Evolutionary conservation across 1,139 yeast genomes (phyloP).

Genomic region (Zygosaccharomyces sapae): DNA sequence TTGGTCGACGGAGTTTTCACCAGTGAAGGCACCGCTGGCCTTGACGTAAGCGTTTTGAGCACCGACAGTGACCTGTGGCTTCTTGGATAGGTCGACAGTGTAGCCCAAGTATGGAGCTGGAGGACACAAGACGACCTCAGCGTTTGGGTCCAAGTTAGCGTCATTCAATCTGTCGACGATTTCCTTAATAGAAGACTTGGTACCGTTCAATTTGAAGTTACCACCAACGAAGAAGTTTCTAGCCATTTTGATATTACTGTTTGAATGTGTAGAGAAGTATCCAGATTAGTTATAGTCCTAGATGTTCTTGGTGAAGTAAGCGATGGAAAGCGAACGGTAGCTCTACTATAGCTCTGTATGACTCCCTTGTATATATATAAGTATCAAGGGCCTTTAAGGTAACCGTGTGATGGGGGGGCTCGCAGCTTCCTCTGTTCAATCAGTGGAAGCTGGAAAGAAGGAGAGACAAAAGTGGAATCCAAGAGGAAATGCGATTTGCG

Average conservation of each 20-base stretch:
- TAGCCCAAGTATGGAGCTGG: slow-evolving; percentile 88
- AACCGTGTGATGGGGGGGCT: background rate
- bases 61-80: slow-evolving; percentile 68
- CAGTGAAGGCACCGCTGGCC: slow-evolving; percentile 95
- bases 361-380: slow-evolving; percentile 5
- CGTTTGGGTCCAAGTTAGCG: slow-evolving; percentile 65
- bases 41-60: slow-evolving; percentile 89
- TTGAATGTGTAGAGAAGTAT: background rate
- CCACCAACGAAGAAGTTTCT: slow-evolving; percentile 98
- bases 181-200: slow-evolving; percentile 75
- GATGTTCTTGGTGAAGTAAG: too few relatives aligned
- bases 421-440: background rate
- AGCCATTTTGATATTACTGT: slow-evolving; percentile 44
- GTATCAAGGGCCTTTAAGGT: background rate
- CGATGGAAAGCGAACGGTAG: background rate
- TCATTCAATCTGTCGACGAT: slow-evolving; percentile 80
- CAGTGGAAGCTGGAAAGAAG: background rate
- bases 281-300: too few relatives aligned
- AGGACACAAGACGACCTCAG: slow-evolving; percentile 91
- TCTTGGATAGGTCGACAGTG: slow-evolving; percentile 66
- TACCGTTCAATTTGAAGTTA: slow-evolving; percentile 98
- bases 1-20: slow-evolving; percentile 88
- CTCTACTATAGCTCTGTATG: background rate
- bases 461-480: too few relatives aligned
- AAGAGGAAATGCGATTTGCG: too few relatives aligned